Base-by-base conservation (phyloP, 495 filamentous ascomycete genomes). In the Aspergillus taichungensis region DNA sequence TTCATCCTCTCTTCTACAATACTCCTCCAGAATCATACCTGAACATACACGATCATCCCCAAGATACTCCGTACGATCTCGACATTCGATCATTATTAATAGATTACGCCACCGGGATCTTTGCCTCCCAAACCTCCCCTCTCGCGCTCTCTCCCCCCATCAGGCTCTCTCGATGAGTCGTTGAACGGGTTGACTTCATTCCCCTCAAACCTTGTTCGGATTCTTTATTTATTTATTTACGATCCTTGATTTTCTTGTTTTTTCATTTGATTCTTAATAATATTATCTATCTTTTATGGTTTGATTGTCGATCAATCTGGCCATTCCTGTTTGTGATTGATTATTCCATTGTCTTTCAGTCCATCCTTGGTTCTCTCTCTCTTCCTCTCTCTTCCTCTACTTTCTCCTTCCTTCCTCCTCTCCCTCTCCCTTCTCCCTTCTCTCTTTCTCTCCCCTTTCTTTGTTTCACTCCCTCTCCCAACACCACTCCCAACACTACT, bases 81-180 rank as follows among this genome's bases (percentile, higher is more conserved):
- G n/a, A n/a, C n/a, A n/a, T n/a, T n/a, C n/a, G 40, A 36, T 13
- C 40, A 52, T 52, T 55, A 52, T 45, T 56, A 50, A 51, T 50
- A 47, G 43, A 52, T 52, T 48, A 52, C 47, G 50, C 54, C 47
- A 56, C 49, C 50, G 33, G 45, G 35, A 42, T 41, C 39, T 44
- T 37, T 49, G 38, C 28, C 46, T 35, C 48, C 34, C 47, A 39
- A 34, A 38, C 49, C 46, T 47, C 47, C 39, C 38, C 37, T 47
- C 47, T 34, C 43, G 36, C 14, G 32, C 43, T 13, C 34, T 27
- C 31, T 47, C 45, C n/a, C n/a, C n/a, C n/a, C n/a, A n/a, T n/a
- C n/a, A n/a, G n/a, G 6, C 37, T 38, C 40, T 32, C 34, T 45
- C 8, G 27, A 27, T 46, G 18, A 24, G 18, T 24, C 18, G 1